Percentiles rank a stretch among this genome's conserved stretches.
phyloP scores from a whole-genome alignment of 2,329 filamentous ascomycete genomes.

The Drechslerella coelobrocha region DNA sequence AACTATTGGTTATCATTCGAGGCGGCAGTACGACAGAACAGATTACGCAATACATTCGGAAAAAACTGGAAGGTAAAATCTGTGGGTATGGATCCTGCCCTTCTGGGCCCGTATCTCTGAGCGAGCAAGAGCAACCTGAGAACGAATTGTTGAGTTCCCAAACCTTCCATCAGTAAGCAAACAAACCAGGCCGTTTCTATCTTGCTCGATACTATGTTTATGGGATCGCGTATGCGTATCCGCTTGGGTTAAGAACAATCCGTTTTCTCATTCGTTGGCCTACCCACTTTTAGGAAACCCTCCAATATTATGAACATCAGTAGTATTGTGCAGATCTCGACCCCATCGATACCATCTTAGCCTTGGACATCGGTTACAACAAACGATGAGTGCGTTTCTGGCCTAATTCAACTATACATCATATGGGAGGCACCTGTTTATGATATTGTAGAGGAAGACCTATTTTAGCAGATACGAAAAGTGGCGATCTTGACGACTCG shows the following conservation, averaged over 20 bases:
- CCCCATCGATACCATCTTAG: background rate
- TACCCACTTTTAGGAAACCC: no score
- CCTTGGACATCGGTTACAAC: no score
- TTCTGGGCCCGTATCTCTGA: background rate
- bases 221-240: no score
- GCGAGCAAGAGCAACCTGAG: background rate
- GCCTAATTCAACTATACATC: background rate
- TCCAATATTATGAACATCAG: no score
- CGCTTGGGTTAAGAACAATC: no score
- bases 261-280: no score
- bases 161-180: background rate
- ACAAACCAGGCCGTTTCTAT: no score
- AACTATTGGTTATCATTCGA: conserved; percentile 3
- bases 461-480: background rate
- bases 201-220: no score
- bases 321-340: no score
- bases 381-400: no score
- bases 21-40: background rate
- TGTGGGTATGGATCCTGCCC: background rate
- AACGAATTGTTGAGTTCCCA: background rate
- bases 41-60: conserved; percentile 6
- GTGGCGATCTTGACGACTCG: background rate
- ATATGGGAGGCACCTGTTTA: background rate
- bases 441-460: background rate
- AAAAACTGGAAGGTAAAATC: background rate